Evolutionary conservation across 2,329 filamentous ascomycete species (phyloP).

Genomic region (Byssothecium circinans): DNA sequence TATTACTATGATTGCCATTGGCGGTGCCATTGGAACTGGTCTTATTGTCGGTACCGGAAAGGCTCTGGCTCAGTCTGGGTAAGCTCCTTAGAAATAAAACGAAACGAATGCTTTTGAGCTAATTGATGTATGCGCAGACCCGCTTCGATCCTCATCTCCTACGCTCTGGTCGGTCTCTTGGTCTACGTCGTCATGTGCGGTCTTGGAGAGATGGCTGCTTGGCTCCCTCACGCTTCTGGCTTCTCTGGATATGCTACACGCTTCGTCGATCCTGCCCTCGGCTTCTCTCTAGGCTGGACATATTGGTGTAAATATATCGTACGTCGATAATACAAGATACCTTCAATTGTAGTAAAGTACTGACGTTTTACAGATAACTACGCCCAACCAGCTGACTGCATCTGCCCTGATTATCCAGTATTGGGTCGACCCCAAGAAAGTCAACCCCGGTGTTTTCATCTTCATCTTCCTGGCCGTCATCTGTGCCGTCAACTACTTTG

Average conservation of each 20-base stretch:
- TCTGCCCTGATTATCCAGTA: slow-evolving; percentile 77
- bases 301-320: slow-evolving; percentile 73
- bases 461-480: slow-evolving; percentile 56
- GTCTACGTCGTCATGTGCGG: slow-evolving; percentile 82
- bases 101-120: slow-evolving; percentile 8
- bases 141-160: slow-evolving; percentile 70
- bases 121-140: slow-evolving; percentile 48
- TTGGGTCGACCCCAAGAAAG: slow-evolving; percentile 66
- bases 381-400: slow-evolving; percentile 82
- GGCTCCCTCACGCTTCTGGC: slow-evolving; percentile 74
- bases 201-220: slow-evolving; percentile 82
- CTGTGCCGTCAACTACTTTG: slow-evolving; percentile 51
- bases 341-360: too few relatives aligned
- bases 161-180: slow-evolving; percentile 68
- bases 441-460: slow-evolving; percentile 81
- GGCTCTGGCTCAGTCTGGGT: slow-evolving; percentile 53
- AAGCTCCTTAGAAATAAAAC: slow-evolving; percentile 12
- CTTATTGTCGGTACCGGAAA: slow-evolving; percentile 68
- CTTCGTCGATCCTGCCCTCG: slow-evolving; percentile 78
- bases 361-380: too few relatives aligned
- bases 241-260: slow-evolving; percentile 80
- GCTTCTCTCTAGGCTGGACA: slow-evolving; percentile 71
- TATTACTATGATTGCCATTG: slow-evolving; percentile 69
- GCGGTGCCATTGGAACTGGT: slow-evolving; percentile 72
- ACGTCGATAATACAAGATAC: too few relatives aligned